These are phyloP conservation scores for Camellia sinensis DNA, from an alignment of 148 eudicot species.

Conservation along the genomic window DNA sequence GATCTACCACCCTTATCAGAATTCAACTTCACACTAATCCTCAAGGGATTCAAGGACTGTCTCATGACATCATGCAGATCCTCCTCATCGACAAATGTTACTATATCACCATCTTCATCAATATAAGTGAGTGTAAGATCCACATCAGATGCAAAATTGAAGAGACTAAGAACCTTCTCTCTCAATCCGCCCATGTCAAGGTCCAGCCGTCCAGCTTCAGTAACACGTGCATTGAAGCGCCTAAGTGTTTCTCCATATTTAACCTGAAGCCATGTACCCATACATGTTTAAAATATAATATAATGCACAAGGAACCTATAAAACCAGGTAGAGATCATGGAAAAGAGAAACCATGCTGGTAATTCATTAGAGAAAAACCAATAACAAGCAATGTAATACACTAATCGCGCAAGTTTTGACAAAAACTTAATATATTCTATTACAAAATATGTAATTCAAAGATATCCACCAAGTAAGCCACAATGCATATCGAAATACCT, in stretches of 20 bases:
- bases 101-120: slow-evolving; percentile 82
- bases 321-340: background rate
- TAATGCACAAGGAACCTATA: background rate
- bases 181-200: slow-evolving; percentile 54
- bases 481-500: background rate
- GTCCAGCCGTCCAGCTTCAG: slow-evolving; percentile 43
- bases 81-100: slow-evolving; percentile 75
- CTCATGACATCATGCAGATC: slow-evolving; percentile 70
- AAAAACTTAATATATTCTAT: background rate
- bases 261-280: slow-evolving; percentile 41
- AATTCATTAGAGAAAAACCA: background rate
- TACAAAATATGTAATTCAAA: background rate
- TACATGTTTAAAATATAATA: background rate
- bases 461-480: background rate
- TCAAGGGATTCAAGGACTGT: slow-evolving; percentile 72
- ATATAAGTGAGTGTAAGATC: slow-evolving; percentile 57
- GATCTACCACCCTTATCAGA: slow-evolving; percentile 28
- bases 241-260: slow-evolving; percentile 73
- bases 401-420: background rate
- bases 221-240: slow-evolving; percentile 64
- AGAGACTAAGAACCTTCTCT: slow-evolving; percentile 58
- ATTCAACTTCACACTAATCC: slow-evolving; percentile 56
- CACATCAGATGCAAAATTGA: slow-evolving; percentile 48
- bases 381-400: background rate
- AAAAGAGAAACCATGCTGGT: background rate